Evolutionary conservation across 2,329 filamentous ascomycete species (phyloP), one percentile per base, ranked within the genome.

Genomic region (Anisogramma anomala): DNA sequence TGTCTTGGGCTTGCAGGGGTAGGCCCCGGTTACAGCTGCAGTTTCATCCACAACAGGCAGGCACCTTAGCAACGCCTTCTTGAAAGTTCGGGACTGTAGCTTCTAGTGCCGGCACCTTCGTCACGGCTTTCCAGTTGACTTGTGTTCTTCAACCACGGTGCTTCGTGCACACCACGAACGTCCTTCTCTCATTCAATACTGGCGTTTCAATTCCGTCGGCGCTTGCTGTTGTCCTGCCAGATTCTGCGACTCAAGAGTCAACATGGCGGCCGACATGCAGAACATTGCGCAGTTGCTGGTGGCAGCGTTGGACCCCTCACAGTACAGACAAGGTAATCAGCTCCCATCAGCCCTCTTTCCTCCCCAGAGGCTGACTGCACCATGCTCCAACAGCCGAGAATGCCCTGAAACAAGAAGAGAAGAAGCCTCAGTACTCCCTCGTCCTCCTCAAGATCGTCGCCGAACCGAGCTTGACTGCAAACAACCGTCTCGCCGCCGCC

Each of bases 391-490:
- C 61, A 96, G 87, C 89, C 59, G 87, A 96, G 68, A 69, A 70
- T 53, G 77, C 81, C 43, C 77, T 96, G 53, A 80, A 83, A 56
- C 68, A 75, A 48, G 82, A 91, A 65, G 82, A 94, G 61, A 69
- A 71, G 56, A 88, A 87, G 60, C 82, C 86, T 7, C 82, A 83
- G 55, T 98, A 94, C 68, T 93, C 89, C 13, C 72, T 96, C 38
- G 72, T 74, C 41, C 78, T 98, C 41, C 82, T 98, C 39, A 87
- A 89, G 54, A 93, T 96, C 57, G 86, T 94, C 54, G 85, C 84
- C 49, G 78, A 82, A 51, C 75, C 79, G 43, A 67, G 73, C 31
- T 75, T 82, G 49, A 79, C 85, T 30, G 65, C 71, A 50, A 89
- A 84, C 54, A 91, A 84, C 47, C 80, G 91, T 48, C 78, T 98